phyloP scores from a whole-genome alignment of 768 basidiomycete genomes.

The Rossbeevera mucosa region DNA sequence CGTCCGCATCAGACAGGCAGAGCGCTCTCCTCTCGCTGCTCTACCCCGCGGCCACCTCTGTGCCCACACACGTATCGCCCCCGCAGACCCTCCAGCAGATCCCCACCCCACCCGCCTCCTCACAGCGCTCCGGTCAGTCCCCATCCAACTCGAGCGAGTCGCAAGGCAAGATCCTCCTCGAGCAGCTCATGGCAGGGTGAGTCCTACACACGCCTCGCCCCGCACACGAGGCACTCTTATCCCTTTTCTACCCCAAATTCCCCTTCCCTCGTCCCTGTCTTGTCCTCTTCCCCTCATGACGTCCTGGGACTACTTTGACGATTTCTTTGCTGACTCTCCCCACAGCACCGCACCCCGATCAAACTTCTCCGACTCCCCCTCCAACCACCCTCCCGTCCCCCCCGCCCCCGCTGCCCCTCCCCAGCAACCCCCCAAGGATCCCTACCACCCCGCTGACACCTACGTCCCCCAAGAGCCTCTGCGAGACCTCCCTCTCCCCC shows the following conservation, averaged over 20 bases:
- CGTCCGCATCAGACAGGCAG: conserved; percentile 59
- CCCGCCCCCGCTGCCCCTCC: conserved; percentile 28
- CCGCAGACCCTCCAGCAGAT: conserved; percentile 50
- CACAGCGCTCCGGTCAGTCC: conserved; percentile 51
- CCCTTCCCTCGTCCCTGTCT: conserved; percentile 10
- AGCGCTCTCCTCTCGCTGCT: conserved; percentile 71
- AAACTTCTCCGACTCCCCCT: conserved; percentile 48
- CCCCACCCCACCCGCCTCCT: conserved; percentile 65
- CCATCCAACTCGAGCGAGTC: conserved; percentile 53
- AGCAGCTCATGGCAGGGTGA: conserved; percentile 80
- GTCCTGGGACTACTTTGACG: conserved; percentile 31
- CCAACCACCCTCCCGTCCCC: conserved; percentile 29
- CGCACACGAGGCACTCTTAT: conserved; percentile 22
- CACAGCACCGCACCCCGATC: conserved; percentile 45
- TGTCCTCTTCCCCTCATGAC: conserved; percentile 23
- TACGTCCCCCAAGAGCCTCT: conserved; percentile 24
- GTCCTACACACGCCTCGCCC: conserved; percentile 32
- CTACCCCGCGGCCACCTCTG: conserved; percentile 43
- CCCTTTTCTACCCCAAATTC: conserved; percentile 21
- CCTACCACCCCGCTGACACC: conserved; percentile 42
- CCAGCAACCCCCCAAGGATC: too few species aligned
- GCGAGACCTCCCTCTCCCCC: conserved; percentile 21
- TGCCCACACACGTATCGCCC: conserved; percentile 20
- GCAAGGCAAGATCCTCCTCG: conserved; percentile 70
- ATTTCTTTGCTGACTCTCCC: conserved; percentile 26